Conservation (phyloP, 2,329 filamentous ascomycete genomes). For the Botrytis pseudocinerea region DNA sequence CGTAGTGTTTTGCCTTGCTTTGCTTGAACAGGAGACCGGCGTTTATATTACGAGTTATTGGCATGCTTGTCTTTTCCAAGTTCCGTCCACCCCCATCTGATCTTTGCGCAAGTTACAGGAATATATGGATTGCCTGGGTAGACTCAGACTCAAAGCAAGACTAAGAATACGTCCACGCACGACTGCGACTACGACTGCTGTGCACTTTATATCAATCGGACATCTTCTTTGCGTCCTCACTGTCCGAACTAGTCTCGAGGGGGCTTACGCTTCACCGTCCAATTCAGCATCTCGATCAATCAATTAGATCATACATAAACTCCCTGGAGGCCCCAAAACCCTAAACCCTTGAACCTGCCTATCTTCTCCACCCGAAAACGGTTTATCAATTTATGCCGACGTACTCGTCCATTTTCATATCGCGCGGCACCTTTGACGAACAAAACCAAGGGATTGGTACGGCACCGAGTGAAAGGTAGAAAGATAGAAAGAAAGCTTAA, state of each 20-base stretch:
- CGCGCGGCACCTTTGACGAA: neutral
- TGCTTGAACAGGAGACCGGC: neutral
- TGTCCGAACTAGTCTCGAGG: neutral
- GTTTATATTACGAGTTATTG: neutral
- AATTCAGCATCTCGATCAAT: neutral
- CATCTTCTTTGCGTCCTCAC: neutral
- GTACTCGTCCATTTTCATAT: neutral
- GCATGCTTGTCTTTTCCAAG: conserved; percentile 9
- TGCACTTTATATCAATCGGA: neutral
- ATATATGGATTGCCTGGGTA: neutral
- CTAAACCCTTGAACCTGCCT: conserved; percentile 14
- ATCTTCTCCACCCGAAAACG: conserved; percentile 21
- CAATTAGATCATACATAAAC: conserved; percentile 18
- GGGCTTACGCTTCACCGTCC: conserved; percentile 3
- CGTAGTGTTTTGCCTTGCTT: neutral
- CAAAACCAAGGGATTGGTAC: conserved; percentile 1
- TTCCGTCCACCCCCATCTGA: conserved; percentile 4
- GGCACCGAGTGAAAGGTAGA: neutral
- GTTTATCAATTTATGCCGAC: conserved; percentile 12
- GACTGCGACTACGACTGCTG: neutral
- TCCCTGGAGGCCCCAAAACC: neutral
- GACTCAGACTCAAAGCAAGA: neutral
- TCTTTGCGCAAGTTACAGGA: neutral
- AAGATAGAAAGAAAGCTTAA: conserved; percentile 5
- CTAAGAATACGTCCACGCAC: neutral